These are phyloP conservation scores for Penstemon newberryi DNA, from an alignment of 257 asterid species.

Conservation along the genomic window DNA sequence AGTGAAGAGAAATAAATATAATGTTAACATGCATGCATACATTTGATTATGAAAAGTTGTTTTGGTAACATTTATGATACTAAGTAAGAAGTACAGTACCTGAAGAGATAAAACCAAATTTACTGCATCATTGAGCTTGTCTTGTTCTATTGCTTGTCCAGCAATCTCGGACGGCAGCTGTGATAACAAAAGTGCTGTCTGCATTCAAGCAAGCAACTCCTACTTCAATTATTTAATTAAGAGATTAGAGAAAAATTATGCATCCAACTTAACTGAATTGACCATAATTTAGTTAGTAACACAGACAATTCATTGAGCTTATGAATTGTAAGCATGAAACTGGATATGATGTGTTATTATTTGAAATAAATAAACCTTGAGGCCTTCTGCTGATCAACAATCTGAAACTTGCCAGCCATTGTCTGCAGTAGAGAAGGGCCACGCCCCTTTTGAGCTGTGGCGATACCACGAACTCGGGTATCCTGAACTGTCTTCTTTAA, in stretches of 20 bases:
- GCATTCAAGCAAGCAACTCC: conserved; percentile 21
- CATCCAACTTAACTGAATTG: no score
- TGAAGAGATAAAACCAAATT: conserved; percentile 63
- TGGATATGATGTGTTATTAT: neutral
- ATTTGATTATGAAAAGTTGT: neutral
- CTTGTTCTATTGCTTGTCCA: conserved; percentile 48
- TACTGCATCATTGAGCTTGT: conserved; percentile 53
- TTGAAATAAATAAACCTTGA: conserved; percentile 42
- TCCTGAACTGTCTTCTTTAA: conserved; percentile 37
- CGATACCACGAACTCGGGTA: conserved; percentile 52
- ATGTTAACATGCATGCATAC: neutral
- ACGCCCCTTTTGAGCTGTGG: conserved; percentile 67
- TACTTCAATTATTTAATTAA: neutral
- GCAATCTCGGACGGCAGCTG: conserved; percentile 43
- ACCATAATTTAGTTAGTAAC: no score
- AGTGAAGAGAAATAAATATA: neutral
- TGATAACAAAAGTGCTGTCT: conserved; percentile 60
- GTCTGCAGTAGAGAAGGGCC: conserved; percentile 76
- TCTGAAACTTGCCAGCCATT: conserved; percentile 75
- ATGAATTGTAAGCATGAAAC: neutral
- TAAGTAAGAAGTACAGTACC: conserved; percentile 28
- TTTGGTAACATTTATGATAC: neutral
- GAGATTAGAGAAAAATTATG: neutral
- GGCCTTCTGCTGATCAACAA: conserved; percentile 74
- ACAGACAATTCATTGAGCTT: no score